phyloP scores from a whole-genome alignment of 495 filamentous ascomycete genomes.

The Daldinia concentrica region DNA sequence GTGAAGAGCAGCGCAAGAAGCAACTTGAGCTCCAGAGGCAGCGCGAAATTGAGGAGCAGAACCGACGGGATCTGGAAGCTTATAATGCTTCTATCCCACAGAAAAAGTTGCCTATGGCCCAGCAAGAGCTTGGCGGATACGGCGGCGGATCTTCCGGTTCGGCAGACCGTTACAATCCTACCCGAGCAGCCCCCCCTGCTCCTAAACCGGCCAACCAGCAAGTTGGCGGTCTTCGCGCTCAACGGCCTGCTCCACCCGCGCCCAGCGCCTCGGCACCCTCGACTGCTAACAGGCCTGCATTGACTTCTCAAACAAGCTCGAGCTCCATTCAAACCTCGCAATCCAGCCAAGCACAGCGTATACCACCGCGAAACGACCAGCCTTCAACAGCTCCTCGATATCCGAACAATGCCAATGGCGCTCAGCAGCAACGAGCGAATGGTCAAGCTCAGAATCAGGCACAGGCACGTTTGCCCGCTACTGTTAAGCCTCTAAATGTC shows the following conservation, averaged over 20 bases:
- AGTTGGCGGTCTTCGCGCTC: constrained; percentile 58
- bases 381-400: constrained; percentile 46
- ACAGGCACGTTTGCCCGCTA: constrained; percentile 68
- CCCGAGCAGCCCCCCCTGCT: constrained; percentile 70
- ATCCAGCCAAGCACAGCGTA: constrained; percentile 40
- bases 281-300: constrained; percentile 49
- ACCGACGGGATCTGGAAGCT: constrained; percentile 76
- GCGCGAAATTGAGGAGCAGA: constrained; percentile 71
- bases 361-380: constrained; percentile 40
- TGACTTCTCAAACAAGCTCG: constrained; percentile 55
- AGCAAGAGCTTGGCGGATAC: constrained; percentile 85
- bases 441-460: constrained; percentile 56
- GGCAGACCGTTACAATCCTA: constrained; percentile 81
- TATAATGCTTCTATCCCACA: constrained; percentile 90
- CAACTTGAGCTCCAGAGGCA: constrained; percentile 60
- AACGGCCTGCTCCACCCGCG: constrained; percentile 63
- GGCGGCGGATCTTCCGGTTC: constrained; percentile 62
- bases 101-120: constrained; percentile 75
- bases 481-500: constrained; percentile 91
- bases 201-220: constrained; percentile 62
- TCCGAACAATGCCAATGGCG: constrained; percentile 50
- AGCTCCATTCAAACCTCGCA: constrained; percentile 36
- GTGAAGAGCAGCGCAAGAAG: constrained; percentile 58
- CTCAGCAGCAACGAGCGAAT: constrained; percentile 46
- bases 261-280: constrained; percentile 41